Evolutionary conservation across 768 basidiomycete genomes (phyloP).

Genomic region (Suillus variegatus): DNA sequence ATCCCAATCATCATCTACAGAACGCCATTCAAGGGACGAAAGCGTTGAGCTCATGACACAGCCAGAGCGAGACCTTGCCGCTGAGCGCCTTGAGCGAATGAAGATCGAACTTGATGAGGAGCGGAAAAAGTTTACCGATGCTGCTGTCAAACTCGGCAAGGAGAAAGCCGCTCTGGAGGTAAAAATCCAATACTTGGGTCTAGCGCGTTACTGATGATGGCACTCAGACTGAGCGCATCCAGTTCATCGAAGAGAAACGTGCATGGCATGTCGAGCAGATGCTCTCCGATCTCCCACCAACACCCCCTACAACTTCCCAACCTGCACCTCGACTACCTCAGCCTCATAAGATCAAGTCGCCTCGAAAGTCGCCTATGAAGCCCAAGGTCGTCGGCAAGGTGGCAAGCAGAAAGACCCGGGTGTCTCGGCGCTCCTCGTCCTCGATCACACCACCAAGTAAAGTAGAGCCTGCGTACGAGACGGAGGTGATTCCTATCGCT

Average conservation of each 20-base stretch:
- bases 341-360: constrained; percentile 31
- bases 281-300: constrained; percentile 56
- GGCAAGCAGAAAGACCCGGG: constrained; percentile 44
- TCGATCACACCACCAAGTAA: constrained; percentile 35
- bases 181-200: constrained; percentile 11
- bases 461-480: constrained; percentile 50
- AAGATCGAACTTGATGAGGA: constrained; percentile 64
- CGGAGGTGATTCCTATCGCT: constrained; percentile 45
- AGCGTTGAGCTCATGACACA: constrained; percentile 55
- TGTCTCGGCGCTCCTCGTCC: constrained; percentile 49
- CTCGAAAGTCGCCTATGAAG: constrained; percentile 48
- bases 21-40: constrained; percentile 37
- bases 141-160: constrained; percentile 59
- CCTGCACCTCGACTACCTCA: constrained; percentile 30
- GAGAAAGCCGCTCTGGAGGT: constrained; percentile 73
- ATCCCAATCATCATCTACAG: constrained; percentile 31
- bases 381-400: constrained; percentile 49
- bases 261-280: constrained; percentile 69
- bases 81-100: constrained; percentile 51
- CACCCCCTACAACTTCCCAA: constrained; percentile 32
- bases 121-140: constrained; percentile 62
- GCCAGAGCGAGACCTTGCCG: constrained; percentile 56
- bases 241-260: constrained; percentile 69
- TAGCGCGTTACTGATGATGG: constrained; percentile 10
- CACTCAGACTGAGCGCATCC: constrained; percentile 58